Percentiles rank a stretch among this genome's conserved stretches.
Evolutionary conservation across 1,139 yeast species (phyloP).

Genomic region (Debaryomycetaceae sp.): DNA sequence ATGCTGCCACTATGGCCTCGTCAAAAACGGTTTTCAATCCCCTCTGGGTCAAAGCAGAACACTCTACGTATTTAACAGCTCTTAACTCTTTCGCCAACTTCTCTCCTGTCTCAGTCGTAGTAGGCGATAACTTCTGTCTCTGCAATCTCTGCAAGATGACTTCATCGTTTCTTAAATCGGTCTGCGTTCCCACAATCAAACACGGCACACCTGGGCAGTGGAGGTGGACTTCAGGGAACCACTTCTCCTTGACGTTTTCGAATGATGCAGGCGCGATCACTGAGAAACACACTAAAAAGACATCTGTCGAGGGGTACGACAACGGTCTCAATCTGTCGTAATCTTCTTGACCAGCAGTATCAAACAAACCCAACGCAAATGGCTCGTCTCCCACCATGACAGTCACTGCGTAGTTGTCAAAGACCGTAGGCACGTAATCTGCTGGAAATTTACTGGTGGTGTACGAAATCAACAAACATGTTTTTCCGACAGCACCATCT

Average conservation of each 20-base stretch:
- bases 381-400: constrained; percentile 99
- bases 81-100: constrained; percentile 88
- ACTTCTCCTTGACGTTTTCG: constrained; percentile 95
- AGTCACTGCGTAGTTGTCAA: constrained; percentile 96
- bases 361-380: constrained; percentile 90
- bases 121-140: constrained; percentile 87
- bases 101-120: constrained; percentile 84
- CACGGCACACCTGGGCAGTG: constrained; percentile 98
- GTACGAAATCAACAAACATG: constrained; percentile 85
- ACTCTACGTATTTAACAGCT: constrained; percentile 94
- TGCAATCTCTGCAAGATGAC: constrained; percentile 84
- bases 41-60: constrained; percentile 96
- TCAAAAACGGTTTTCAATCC: constrained; percentile 95
- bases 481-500: constrained; percentile 97
- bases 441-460: constrained; percentile 86
- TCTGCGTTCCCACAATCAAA: constrained; percentile 92
- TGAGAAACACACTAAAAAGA: constrained; percentile 89
- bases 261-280: constrained; percentile 97
- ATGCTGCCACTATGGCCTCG: constrained; percentile 94
- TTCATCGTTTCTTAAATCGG: constrained; percentile 91
- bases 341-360: constrained; percentile 99
- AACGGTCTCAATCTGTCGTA: constrained; percentile 95
- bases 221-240: constrained; percentile 98
- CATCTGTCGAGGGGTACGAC: constrained; percentile 95
- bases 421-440: constrained; percentile 86